Evolutionary conservation across 257 asterid species (phyloP), one percentile per base, ranked within the genome.

Genomic region (Hygrophila difformis): DNA sequence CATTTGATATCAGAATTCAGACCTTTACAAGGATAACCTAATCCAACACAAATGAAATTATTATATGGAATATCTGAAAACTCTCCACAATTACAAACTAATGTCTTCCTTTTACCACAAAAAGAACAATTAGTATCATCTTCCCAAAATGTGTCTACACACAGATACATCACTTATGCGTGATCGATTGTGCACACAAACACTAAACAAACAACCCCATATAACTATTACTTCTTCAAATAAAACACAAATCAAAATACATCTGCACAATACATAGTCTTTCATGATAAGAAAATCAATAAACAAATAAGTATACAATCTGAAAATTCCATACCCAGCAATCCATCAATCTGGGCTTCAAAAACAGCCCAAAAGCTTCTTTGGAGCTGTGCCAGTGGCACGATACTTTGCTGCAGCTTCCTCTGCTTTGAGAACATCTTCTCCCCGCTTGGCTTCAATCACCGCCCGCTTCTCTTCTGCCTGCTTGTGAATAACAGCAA

Each of bases 351-450:
- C 21, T 49, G 41, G 60, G 62, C 50, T 56, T 81, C 76, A 79
- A 55, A 88, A 88, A 18, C 75, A 58, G 48, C 95, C 93, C 5
- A 81, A 84, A 10, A 84, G 53, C 43, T 84, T 88, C 82, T 79
- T 84, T 1, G 97, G 97, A 42, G 68, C 72, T 43, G 89, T 81
- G 24, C 97, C 97, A 0, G 95, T 88, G 58, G 97, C 95, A 0
- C 89, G 77, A 26, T 75, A 75, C 58, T 84, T 88, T 18, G 94
- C 97, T 1, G 97, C 87, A 5, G 6, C 19, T 66, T 88, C 97
- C 77, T 84, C 97, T 21, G 94, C 97, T 62, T 84, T 84, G 45
- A 88, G 87, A 55, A 84, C 65, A 47, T 81, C 95, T 73, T 88
- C 97, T 3, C 95, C 95, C 4, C 86, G 78, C 64, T 64, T 73